phyloP scores from a whole-genome alignment of 192 early-diverging fungal genomes.

The Irineochytrium annulatum region DNA sequence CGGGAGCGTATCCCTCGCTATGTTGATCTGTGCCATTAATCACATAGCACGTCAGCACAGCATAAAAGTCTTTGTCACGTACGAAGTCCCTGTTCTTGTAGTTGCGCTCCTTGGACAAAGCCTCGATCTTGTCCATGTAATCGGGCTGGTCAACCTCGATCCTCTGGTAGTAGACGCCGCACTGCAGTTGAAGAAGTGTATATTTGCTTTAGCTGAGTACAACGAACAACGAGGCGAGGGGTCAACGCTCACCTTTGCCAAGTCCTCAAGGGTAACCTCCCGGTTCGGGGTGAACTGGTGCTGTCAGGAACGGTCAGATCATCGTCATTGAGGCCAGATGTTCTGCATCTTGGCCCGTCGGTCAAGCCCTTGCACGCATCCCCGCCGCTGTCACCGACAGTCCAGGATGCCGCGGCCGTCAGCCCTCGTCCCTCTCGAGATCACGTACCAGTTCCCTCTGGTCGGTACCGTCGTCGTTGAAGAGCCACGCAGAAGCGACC shows the following conservation, averaged over 20 bases:
- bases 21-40: conserved; percentile 56
- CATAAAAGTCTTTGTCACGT: conserved; percentile 3
- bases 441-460: neutral
- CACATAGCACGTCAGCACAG: neutral
- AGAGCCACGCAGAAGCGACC: conserved; percentile 2
- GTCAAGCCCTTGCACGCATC: neutral
- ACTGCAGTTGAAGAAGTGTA: neutral
- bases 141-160: conserved; percentile 51
- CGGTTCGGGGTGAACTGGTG: conserved; percentile 71
- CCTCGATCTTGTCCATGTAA: conserved; percentile 57
- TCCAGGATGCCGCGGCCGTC: neutral
- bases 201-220: neutral
- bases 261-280: conserved; percentile 61
- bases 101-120: conserved; percentile 64
- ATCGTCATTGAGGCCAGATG: no score
- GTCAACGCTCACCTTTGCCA: conserved; percentile 40
- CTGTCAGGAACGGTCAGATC: neutral
- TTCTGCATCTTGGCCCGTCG: neutral
- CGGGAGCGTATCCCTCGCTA: conserved; percentile 73
- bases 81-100: conserved; percentile 93
- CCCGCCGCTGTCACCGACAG: neutral
- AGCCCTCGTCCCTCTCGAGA: neutral
- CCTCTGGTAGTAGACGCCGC: conserved; percentile 75
- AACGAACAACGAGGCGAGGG: neutral
- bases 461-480: neutral